phyloP scores from a whole-genome alignment of 2,329 filamentous ascomycete species.

The Aspergillus aculeatinus region DNA sequence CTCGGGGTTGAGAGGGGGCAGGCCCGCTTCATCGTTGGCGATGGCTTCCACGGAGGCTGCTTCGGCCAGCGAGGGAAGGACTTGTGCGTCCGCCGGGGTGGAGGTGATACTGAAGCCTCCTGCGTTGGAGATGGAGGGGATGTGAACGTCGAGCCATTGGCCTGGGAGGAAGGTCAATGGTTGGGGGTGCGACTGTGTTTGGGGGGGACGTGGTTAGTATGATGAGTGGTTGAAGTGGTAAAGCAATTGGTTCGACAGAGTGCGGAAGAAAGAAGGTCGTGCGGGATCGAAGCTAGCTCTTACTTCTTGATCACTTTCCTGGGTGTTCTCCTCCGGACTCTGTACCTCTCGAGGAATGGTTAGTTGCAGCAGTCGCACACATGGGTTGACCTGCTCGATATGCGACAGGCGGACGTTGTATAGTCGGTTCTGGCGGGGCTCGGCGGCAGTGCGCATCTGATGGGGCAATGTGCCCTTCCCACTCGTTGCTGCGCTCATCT shows the following conservation, averaged over 20 bases:
- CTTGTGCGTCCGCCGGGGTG: constrained; percentile 57
- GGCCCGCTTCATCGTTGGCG: constrained; percentile 20
- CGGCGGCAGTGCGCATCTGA: constrained; percentile 69
- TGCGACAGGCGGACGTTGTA: constrained; percentile 61
- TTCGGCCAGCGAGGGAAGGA: constrained; percentile 26
- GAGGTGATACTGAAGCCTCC: constrained; percentile 90
- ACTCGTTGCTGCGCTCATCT: constrained; percentile 28
- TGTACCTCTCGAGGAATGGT: constrained; percentile 51
- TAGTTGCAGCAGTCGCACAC: constrained; percentile 68
- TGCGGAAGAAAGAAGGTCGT: not conserved
- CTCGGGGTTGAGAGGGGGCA: constrained; percentile 22
- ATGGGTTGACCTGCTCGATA: constrained; percentile 65
- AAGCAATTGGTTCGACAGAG: not conserved
- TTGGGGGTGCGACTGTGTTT: constrained; percentile 26
- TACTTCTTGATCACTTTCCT: constrained; percentile 24
- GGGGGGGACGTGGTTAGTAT: constrained; percentile 1
- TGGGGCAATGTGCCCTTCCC: constrained; percentile 52
- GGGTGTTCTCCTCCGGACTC: constrained; percentile 23
- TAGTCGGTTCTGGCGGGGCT: constrained; percentile 67
- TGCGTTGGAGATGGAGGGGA: constrained; percentile 66
- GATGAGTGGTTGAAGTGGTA: not conserved
- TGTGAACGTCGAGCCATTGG: constrained; percentile 84
- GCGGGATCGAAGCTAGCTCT: constrained; percentile 43
- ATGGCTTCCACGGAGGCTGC: constrained; percentile 15
- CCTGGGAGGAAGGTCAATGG: constrained; percentile 68